Percentiles rank a stretch among this genome's conserved stretches.
Conservation (phyloP, 2,329 filamentous ascomycete species). For the Aspergillus clavatus region DNA sequence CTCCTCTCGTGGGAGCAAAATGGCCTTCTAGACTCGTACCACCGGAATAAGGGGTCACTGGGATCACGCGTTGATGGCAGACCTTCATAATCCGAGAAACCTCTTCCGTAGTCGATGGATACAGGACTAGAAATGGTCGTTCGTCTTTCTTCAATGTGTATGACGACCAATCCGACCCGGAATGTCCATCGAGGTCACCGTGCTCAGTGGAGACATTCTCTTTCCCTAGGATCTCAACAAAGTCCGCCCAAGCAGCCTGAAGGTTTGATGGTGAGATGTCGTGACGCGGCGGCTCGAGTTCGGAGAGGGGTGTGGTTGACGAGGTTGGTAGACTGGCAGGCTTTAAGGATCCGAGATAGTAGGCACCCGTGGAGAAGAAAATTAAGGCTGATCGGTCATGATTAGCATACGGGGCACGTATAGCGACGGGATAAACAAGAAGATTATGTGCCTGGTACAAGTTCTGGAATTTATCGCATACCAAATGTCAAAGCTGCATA, state of each 20-base stretch:
- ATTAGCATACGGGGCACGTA: slow-evolving; percentile 10
- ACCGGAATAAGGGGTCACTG: slow-evolving; percentile 80
- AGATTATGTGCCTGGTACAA: background rate
- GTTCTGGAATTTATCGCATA: slow-evolving; percentile 13
- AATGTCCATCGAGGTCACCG: slow-evolving; percentile 52
- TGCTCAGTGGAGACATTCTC: slow-evolving; percentile 58
- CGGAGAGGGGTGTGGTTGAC: slow-evolving; percentile 55
- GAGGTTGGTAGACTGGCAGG: slow-evolving; percentile 44
- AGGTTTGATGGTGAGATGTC: slow-evolving; percentile 54
- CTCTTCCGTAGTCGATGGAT: slow-evolving; percentile 71
- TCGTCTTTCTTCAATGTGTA: slow-evolving; percentile 42
- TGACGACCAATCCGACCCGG: slow-evolving; percentile 61
- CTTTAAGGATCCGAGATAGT: slow-evolving; percentile 51
- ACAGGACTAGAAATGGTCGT: slow-evolving; percentile 60
- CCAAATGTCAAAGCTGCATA: slow-evolving; percentile 37
- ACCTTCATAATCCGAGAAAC: slow-evolving; percentile 85
- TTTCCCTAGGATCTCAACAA: slow-evolving; percentile 57
- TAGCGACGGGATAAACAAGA: background rate
- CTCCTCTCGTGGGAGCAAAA: slow-evolving; percentile 75
- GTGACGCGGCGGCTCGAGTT: slow-evolving; percentile 47
- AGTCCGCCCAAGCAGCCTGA: slow-evolving; percentile 61
- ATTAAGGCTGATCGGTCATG: slow-evolving; percentile 46
- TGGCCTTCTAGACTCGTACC: slow-evolving; percentile 88
- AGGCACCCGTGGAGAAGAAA: slow-evolving; percentile 49
- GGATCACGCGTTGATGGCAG: slow-evolving; percentile 74